These are phyloP conservation scores for Huntiella savannae DNA, from an alignment of 2,329 filamentous ascomycete species.

Conservation along the genomic window DNA sequence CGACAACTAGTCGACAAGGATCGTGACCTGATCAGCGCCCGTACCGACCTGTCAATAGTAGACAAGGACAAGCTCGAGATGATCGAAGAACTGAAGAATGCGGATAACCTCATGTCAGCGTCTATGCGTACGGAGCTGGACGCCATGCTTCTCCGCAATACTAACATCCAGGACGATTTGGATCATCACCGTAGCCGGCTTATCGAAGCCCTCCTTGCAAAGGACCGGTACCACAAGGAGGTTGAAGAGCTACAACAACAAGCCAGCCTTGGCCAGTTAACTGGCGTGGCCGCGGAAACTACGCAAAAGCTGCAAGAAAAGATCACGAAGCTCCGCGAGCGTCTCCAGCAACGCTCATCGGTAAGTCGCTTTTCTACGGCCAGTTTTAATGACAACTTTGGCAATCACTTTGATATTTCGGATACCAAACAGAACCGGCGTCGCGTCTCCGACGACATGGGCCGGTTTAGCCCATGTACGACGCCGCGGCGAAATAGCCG, in stretches of 20 bases:
- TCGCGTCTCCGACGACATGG: too few species aligned
- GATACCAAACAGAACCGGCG: neutral
- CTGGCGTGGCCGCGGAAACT: constrained; percentile 18
- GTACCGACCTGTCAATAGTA: constrained; percentile 34
- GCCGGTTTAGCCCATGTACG: too few species aligned
- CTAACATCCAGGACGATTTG: constrained; percentile 29
- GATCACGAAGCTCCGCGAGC: constrained; percentile 36
- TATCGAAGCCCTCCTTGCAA: constrained; percentile 38
- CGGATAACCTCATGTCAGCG: constrained; percentile 37
- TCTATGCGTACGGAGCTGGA: constrained; percentile 41
- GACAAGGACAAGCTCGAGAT: constrained; percentile 34
- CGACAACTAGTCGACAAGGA: constrained; percentile 32
- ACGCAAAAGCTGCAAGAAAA: constrained; percentile 29
- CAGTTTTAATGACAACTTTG: neutral
- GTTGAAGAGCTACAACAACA: constrained; percentile 24
- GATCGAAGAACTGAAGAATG: constrained; percentile 37
- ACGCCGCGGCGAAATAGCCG: too few species aligned
- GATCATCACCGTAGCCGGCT: constrained; percentile 41
- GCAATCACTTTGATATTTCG: neutral
- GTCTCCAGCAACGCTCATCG: constrained; percentile 38
- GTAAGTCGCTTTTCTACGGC: constrained; percentile 23
- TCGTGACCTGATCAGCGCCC: constrained; percentile 33
- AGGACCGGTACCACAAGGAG: constrained; percentile 39
- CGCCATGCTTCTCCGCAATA: constrained; percentile 31
- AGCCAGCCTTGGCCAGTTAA: constrained; percentile 19